A percentile compares a stretch with the other conserved stretches of the same genome.
Conservation (phyloP, 2,329 filamentous ascomycete species). For the Botryotinia convoluta region DNA sequence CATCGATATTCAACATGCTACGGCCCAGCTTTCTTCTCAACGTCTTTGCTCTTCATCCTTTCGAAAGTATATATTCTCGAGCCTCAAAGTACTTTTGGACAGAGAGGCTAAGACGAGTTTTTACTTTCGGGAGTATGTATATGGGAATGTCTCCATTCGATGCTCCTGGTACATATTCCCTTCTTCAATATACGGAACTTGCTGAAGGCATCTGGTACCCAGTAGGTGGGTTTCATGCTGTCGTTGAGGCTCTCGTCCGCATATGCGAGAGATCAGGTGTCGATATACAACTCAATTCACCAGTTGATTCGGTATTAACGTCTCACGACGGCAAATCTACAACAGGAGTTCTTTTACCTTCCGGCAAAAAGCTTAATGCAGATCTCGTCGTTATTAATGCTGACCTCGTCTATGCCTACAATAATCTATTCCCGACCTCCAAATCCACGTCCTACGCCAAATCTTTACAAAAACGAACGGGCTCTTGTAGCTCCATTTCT, state of each 20-base stretch:
- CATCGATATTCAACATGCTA: constrained; percentile 55
- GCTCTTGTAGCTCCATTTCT: constrained; percentile 70
- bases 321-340: constrained; percentile 51
- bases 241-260: constrained; percentile 61
- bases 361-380: constrained; percentile 57
- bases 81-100: constrained; percentile 67
- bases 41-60: constrained; percentile 62
- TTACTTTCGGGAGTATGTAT: constrained; percentile 79
- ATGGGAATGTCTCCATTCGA: constrained; percentile 80
- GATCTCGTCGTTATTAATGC: constrained; percentile 71
- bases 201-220: constrained; percentile 77
- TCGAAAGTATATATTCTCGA: constrained; percentile 67
- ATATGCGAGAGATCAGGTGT: constrained; percentile 62
- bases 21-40: constrained; percentile 57
- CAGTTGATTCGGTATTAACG: constrained; percentile 55
- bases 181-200: constrained; percentile 73
- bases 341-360: constrained; percentile 57
- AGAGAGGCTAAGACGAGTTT: constrained; percentile 65
- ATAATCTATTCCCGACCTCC: constrained; percentile 53
- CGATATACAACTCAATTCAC: constrained; percentile 57
- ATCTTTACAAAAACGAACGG: constrained; percentile 48
- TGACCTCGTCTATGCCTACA: constrained; percentile 73
- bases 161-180: constrained; percentile 69
- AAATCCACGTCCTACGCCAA: constrained; percentile 38
- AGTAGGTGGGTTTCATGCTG: constrained; percentile 65